A percentile compares a stretch with the other conserved stretches of the same genome.
These are phyloP conservation scores for Metschnikowia drakensbergensis DNA, from an alignment of 805 yeast species.

Conservation along the genomic window DNA sequence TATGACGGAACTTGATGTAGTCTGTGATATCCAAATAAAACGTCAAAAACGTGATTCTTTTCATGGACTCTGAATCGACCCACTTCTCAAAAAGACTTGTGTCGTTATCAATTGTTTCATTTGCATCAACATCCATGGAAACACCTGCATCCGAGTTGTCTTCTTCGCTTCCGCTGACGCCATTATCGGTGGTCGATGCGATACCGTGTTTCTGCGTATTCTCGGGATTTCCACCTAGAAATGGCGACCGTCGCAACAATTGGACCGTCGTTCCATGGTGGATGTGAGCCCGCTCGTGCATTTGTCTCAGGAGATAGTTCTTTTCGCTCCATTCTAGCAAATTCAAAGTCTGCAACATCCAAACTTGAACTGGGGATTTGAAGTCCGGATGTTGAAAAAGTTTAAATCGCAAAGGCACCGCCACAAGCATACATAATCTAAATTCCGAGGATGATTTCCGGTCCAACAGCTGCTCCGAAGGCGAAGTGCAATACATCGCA, in stretches of 20 bases:
- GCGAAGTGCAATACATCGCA: slow-evolving; percentile 38
- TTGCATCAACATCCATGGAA: slow-evolving; percentile 7
- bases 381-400: slow-evolving; percentile 70
- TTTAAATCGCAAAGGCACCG: slow-evolving; percentile 61
- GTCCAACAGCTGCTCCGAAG: slow-evolving; percentile 21
- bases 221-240: slow-evolving; percentile 67
- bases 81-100: slow-evolving; percentile 51
- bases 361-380: slow-evolving; percentile 69
- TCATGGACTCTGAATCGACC: slow-evolving; percentile 78
- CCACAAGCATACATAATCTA: slow-evolving; percentile 44
- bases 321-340: slow-evolving; percentile 79
- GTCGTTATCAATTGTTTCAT: slow-evolving; percentile 22
- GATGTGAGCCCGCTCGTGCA: slow-evolving; percentile 80
- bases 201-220: slow-evolving; percentile 23
- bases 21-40: slow-evolving; percentile 78
- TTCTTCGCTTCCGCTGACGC: slow-evolving; percentile 34
- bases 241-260: slow-evolving; percentile 68
- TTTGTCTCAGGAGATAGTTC: slow-evolving; percentile 57
- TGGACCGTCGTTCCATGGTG: slow-evolving; percentile 88
- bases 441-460: slow-evolving; percentile 30
- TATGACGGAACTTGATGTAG: slow-evolving; percentile 75
- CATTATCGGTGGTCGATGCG: slow-evolving; percentile 20
- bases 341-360: slow-evolving; percentile 72
- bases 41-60: slow-evolving; percentile 75
- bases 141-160: slow-evolving; percentile 18